Conservation (phyloP, 805 yeast genomes). For the Saitoella complicata region DNA sequence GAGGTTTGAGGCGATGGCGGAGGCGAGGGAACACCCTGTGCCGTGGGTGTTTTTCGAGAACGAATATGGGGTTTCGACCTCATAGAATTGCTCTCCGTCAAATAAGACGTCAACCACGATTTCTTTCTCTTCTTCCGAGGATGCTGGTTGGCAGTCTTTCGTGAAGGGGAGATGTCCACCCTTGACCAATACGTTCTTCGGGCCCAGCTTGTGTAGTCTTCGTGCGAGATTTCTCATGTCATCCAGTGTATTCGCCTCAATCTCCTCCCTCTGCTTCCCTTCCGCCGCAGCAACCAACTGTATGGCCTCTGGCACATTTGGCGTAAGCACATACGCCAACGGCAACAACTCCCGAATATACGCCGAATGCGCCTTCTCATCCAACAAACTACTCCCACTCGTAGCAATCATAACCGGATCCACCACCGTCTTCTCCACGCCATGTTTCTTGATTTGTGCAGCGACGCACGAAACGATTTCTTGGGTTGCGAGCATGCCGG, state of each 20-base stretch:
- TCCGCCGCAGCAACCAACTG: constrained; percentile 17
- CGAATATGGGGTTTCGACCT: constrained; percentile 32
- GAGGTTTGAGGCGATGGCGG: constrained; percentile 61
- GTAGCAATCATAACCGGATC: constrained; percentile 83
- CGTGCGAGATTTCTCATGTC: constrained; percentile 27
- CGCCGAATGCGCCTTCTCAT: constrained; percentile 28
- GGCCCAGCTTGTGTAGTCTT: constrained; percentile 25
- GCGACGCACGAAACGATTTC: constrained; percentile 36
- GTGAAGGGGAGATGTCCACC: constrained; percentile 55
- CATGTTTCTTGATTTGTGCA: constrained; percentile 21
- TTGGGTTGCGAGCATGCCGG: constrained; percentile 45
- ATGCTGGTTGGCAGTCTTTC: constrained; percentile 3
- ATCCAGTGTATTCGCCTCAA: constrained; percentile 22
- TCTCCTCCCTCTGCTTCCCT: constrained; percentile 11
- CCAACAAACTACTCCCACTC: constrained; percentile 48
- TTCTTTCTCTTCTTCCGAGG: constrained; percentile 6
- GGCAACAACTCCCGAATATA: constrained; percentile 33
- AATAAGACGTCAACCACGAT: constrained; percentile 39
- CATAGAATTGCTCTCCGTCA: constrained; percentile 24
- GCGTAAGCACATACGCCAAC: constrained; percentile 49
- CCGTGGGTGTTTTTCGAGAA: constrained; percentile 57
- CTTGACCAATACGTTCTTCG: constrained; percentile 46
- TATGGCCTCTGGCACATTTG: constrained; percentile 55
- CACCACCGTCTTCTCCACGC: constrained; percentile 32
- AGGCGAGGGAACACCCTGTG: constrained; percentile 64